These are phyloP conservation scores for Xylona heveae DNA, from an alignment of 495 filamentous ascomycete species.

Conservation along the genomic window DNA sequence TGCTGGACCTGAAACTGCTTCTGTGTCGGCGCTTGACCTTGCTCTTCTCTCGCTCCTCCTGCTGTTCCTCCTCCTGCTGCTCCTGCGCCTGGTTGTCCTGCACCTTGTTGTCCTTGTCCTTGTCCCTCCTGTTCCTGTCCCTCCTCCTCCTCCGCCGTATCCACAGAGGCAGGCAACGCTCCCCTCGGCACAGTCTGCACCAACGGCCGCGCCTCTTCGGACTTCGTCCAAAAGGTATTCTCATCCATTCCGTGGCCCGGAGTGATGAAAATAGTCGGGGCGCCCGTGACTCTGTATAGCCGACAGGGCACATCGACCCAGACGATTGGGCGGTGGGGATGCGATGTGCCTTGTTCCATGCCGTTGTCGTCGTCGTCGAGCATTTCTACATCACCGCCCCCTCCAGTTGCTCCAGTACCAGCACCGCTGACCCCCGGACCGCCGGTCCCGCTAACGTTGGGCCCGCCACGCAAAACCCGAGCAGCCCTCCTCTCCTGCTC, in stretches of 20 bases:
- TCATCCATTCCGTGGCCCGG: neutral
- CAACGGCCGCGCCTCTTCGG: neutral
- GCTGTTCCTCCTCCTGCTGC: neutral
- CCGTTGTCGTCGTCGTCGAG: too few relatives aligned
- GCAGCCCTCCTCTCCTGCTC: too few relatives aligned
- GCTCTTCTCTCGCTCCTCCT: neutral
- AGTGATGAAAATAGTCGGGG: slow-evolving; percentile 1
- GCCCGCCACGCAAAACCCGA: too few relatives aligned
- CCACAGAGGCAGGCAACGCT: neutral
- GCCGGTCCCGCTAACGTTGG: neutral
- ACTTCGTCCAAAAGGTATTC: slow-evolving; percentile 1
- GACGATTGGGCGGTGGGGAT: neutral
- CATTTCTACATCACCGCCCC: too few relatives aligned
- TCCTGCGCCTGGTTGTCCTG: neutral
- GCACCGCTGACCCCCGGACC: neutral
- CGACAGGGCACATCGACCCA: neutral
- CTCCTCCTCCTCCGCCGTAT: neutral
- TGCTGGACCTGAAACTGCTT: too few relatives aligned
- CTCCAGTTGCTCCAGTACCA: too few relatives aligned
- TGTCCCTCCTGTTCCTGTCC: too few relatives aligned
- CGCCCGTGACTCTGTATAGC: neutral
- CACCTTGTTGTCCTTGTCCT: neutral
- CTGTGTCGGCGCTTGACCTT: too few relatives aligned
- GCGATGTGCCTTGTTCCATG: too few relatives aligned
- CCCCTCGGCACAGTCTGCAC: neutral